These are phyloP conservation scores for Aspergillus alliaceus DNA, from an alignment of 2,329 filamentous ascomycete genomes.

Conservation along the genomic window DNA sequence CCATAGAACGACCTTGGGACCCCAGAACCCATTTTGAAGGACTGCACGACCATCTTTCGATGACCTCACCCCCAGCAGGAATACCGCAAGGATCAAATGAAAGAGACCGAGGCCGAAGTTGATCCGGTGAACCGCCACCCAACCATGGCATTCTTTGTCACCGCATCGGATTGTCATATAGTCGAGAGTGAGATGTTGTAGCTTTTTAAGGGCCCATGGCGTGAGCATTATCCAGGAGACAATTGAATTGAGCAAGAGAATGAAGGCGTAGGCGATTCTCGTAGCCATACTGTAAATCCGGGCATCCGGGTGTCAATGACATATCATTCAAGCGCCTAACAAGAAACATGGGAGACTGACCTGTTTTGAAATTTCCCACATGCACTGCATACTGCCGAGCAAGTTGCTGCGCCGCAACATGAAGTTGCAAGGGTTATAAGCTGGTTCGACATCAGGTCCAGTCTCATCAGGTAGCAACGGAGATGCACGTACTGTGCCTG, in stretches of 20 bases:
- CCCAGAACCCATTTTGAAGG: conserved; percentile 98
- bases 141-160: conserved; percentile 88
- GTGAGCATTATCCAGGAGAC: conserved; percentile 99
- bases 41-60: conserved; percentile 84
- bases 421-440: conserved; percentile 77
- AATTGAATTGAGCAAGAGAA: conserved; percentile 95
- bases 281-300: conserved; percentile 73
- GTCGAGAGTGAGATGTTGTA: conserved; percentile 87
- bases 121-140: conserved; percentile 94
- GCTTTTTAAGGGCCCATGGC: conserved; percentile 94
- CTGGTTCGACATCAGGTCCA: conserved; percentile 42
- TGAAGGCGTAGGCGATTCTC: conserved; percentile 91
- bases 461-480: background rate
- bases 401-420: conserved; percentile 95
- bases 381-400: conserved; percentile 90
- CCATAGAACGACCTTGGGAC: conserved; percentile 91
- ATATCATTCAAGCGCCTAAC: background rate
- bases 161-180: conserved; percentile 95
- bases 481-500: conserved; percentile 69
- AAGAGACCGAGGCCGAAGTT: conserved; percentile 96
- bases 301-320: conserved; percentile 21
- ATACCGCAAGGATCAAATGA: conserved; percentile 79
- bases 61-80: conserved; percentile 82
- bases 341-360: conserved; percentile 44
- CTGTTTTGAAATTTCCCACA: conserved; percentile 98